phyloP scores from a whole-genome alignment of 768 basidiomycete species.

The Calocera viscosa region DNA sequence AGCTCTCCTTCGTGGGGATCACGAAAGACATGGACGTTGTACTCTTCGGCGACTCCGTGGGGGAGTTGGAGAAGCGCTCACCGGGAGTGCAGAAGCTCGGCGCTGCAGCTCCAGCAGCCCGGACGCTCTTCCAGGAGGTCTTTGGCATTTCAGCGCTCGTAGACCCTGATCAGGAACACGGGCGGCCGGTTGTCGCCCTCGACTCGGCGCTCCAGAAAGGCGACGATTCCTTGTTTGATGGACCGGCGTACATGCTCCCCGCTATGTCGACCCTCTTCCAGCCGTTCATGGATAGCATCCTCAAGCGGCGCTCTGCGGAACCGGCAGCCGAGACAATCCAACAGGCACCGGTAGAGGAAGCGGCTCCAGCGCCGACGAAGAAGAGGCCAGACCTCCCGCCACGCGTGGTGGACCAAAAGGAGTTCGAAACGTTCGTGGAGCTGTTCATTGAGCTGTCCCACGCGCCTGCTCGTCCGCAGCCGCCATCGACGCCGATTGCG shows the following conservation, averaged over 20 bases:
- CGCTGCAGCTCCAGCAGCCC: constrained; percentile 26
- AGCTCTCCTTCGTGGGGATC: constrained; percentile 55
- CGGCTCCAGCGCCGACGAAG: constrained; percentile 16
- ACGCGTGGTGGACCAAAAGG: constrained; percentile 36
- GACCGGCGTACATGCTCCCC: constrained; percentile 65
- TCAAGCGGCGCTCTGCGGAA: constrained; percentile 15
- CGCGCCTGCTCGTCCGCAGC: constrained; percentile 1
- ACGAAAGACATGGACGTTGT: constrained; percentile 53
- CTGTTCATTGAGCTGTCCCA: constrained; percentile 48
- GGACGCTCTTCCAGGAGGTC: constrained; percentile 78
- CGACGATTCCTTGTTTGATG: constrained; percentile 43
- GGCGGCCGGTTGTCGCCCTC: constrained; percentile 25
- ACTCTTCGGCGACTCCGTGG: constrained; percentile 49
- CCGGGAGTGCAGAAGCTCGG: constrained; percentile 31
- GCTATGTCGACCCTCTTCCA: constrained; percentile 62
- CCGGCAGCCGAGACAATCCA: background rate
- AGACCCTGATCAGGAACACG: constrained; percentile 21
- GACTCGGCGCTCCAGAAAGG: constrained; percentile 28
- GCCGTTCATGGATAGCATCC: constrained; percentile 41
- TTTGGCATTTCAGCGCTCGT: constrained; percentile 68
- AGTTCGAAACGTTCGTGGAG: constrained; percentile 47
- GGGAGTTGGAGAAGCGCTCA: constrained; percentile 25
- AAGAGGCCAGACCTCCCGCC: constrained; percentile 14
- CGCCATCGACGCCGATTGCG: background rate
- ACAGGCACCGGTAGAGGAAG: constrained; percentile 1